A percentile compares a stretch with the other conserved stretches of the same genome.
These are phyloP conservation scores for Monosporozyma aerobia DNA, from an alignment of 805 yeast species.

Conservation along the genomic window DNA sequence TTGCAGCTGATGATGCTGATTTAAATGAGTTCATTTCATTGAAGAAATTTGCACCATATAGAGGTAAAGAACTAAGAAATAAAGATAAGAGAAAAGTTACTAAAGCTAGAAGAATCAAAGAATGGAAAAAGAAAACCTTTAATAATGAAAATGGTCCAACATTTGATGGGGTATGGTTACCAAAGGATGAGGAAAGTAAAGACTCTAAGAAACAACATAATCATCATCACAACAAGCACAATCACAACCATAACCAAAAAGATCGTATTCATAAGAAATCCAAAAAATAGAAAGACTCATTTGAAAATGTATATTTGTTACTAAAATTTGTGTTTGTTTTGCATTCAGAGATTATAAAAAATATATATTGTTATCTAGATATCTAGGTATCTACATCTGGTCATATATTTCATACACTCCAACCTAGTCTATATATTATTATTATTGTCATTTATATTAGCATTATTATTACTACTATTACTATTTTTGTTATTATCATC, in stretches of 20 bases:
- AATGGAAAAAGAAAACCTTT: slow-evolving; percentile 85
- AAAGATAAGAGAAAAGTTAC: slow-evolving; percentile 80
- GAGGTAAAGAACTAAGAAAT: slow-evolving; percentile 58
- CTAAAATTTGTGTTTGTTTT: no score
- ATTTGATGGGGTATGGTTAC: slow-evolving; percentile 12
- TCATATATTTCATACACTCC: background rate
- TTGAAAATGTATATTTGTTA: no score
- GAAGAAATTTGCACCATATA: slow-evolving; percentile 89
- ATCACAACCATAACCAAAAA: background rate
- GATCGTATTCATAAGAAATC: background rate
- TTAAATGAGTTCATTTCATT: slow-evolving; percentile 79
- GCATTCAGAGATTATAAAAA: background rate
- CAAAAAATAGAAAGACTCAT: slow-evolving; percentile 2
- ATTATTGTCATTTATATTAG: background rate
- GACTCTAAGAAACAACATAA: slow-evolving; percentile 9
- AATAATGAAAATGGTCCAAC: slow-evolving; percentile 44
- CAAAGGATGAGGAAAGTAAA: slow-evolving; percentile 8
- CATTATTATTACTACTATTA: background rate
- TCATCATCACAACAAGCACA: background rate
- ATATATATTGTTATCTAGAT: background rate
- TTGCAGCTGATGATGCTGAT: slow-evolving; percentile 80
- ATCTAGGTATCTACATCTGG: background rate
- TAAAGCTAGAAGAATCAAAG: slow-evolving; percentile 71
- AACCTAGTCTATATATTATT: background rate
- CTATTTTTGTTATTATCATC: background rate